Percentiles rank a stretch among this genome's conserved stretches.
Conservation (phyloP, 768 basidiomycete species). For the Mycena chlorophos region DNA sequence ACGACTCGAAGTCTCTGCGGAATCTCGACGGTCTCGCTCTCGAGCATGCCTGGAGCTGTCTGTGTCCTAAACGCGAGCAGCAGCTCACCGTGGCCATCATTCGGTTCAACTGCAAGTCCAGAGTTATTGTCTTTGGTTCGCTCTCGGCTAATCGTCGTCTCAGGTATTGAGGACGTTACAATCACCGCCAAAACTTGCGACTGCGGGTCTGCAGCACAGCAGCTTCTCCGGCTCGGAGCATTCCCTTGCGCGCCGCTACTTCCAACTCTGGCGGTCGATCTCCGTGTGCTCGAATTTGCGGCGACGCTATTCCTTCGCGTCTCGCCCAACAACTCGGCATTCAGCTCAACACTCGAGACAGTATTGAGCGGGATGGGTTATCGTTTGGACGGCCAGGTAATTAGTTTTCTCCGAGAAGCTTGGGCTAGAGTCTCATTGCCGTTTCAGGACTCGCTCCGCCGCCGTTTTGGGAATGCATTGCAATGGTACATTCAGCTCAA, state of each 20-base stretch:
- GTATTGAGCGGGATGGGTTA: slow-evolving; percentile 20
- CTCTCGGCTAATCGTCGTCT: neutral
- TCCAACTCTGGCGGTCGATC: slow-evolving; percentile 34
- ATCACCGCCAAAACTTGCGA: slow-evolving; percentile 5
- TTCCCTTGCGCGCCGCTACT: slow-evolving; percentile 31
- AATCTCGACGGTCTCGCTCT: neutral
- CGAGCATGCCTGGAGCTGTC: neutral
- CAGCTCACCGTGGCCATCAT: neutral
- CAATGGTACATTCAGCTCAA: no score
- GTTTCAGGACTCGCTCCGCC: no score
- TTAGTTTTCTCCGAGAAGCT: neutral
- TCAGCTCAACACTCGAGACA: slow-evolving; percentile 28
- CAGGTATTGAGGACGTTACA: slow-evolving; percentile 3
- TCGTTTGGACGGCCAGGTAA: neutral
- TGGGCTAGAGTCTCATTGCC: no score
- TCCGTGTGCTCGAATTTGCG: slow-evolving; percentile 32
- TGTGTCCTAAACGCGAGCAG: neutral
- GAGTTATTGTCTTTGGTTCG: neutral
- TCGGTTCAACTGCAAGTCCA: neutral
- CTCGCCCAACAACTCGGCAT: slow-evolving; percentile 30
- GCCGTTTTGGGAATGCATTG: no score
- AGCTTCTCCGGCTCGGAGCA: slow-evolving; percentile 27
- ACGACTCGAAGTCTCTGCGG: neutral
- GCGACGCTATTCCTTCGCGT: slow-evolving; percentile 26
- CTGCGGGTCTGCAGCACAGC: slow-evolving; percentile 19